Conservation (phyloP, 2,329 filamentous ascomycete genomes). For the Myotisia sp. region DNA sequence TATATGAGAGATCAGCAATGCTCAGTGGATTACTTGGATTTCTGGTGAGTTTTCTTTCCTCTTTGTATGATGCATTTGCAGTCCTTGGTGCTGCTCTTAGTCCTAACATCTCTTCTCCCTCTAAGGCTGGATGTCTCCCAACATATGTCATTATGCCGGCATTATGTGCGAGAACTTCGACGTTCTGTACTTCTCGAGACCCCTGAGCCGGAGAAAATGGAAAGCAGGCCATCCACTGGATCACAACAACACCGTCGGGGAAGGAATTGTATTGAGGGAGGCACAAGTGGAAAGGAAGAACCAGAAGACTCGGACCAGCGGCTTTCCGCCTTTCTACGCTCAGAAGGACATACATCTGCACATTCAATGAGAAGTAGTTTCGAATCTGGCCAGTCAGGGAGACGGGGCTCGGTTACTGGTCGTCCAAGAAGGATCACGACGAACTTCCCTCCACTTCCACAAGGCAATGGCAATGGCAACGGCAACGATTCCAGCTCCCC, state of each 20-base stretch:
- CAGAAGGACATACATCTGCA: constrained; percentile 34
- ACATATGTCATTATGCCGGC: constrained; percentile 89
- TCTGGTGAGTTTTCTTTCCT: constrained; percentile 55
- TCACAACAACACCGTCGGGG: constrained; percentile 4
- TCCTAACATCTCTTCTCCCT: neutral
- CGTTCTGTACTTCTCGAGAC: constrained; percentile 86
- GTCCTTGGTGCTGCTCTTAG: no score
- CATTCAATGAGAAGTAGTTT: constrained; percentile 42
- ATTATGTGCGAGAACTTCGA: constrained; percentile 90
- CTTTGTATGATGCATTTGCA: constrained; percentile 6
- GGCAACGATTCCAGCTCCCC: constrained; percentile 67
- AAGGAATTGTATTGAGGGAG: neutral
- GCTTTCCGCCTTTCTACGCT: constrained; percentile 75
- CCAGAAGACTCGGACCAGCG: constrained; percentile 73
- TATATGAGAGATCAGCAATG: constrained; percentile 98
- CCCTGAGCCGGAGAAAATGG: constrained; percentile 68
- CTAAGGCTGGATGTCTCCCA: constrained; percentile 94
- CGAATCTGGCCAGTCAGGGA: constrained; percentile 32
- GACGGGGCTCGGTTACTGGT: constrained; percentile 30
- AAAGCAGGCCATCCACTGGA: constrained; percentile 45
- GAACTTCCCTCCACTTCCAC: constrained; percentile 47
- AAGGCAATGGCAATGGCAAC: constrained; percentile 24
- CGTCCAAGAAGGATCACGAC: constrained; percentile 42
- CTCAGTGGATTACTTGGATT: constrained; percentile 94
- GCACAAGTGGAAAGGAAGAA: constrained; percentile 39